Evolutionary conservation across 1,284 basidiomycete species (phyloP).

Genomic region (Microbotryum silenes-acaulis): DNA sequence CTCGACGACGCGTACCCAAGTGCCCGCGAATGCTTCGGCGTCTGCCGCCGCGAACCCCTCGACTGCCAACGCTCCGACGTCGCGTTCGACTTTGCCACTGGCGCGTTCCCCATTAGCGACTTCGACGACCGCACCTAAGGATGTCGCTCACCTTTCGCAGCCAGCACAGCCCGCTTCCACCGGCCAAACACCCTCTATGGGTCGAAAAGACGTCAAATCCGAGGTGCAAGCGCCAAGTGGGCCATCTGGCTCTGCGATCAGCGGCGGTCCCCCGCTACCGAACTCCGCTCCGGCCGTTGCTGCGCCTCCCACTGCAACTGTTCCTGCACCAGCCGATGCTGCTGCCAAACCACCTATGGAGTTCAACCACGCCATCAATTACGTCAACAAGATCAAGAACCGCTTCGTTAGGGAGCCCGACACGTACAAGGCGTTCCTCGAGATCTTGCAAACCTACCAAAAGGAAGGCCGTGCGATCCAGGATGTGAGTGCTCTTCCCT

Average conservation of each 20-base stretch:
- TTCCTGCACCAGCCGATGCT: background rate
- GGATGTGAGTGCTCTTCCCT: slow-evolving; percentile 55
- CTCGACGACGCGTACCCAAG: slow-evolving; percentile 54
- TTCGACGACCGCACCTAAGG: background rate
- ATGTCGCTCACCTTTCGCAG: too few relatives aligned
- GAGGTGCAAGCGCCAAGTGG: too few relatives aligned
- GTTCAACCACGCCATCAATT: slow-evolving; percentile 96
- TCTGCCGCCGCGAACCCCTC: background rate
- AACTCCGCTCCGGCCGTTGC: background rate
- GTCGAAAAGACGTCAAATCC: too few relatives aligned
- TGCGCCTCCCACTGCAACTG: slow-evolving; percentile 13
- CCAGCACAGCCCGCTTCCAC: background rate
- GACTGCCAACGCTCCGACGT: slow-evolving; percentile 1
- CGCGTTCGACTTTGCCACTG: background rate
- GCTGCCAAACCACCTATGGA: slow-evolving; percentile 50
- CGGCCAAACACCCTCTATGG: background rate
- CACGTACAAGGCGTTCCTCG: slow-evolving; percentile 96
- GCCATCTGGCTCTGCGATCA: background rate
- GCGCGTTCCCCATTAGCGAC: too few relatives aligned
- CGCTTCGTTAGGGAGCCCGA: slow-evolving; percentile 85
- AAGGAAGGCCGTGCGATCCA: slow-evolving; percentile 81
- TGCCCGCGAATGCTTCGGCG: slow-evolving; percentile 6
- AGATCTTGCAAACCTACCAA: slow-evolving; percentile 95
- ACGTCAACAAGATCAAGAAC: slow-evolving; percentile 97
- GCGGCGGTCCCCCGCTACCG: background rate